These are phyloP conservation scores for Hapsidospora chrysogenum DNA, from an alignment of 495 filamentous ascomycete species.

Conservation along the genomic window DNA sequence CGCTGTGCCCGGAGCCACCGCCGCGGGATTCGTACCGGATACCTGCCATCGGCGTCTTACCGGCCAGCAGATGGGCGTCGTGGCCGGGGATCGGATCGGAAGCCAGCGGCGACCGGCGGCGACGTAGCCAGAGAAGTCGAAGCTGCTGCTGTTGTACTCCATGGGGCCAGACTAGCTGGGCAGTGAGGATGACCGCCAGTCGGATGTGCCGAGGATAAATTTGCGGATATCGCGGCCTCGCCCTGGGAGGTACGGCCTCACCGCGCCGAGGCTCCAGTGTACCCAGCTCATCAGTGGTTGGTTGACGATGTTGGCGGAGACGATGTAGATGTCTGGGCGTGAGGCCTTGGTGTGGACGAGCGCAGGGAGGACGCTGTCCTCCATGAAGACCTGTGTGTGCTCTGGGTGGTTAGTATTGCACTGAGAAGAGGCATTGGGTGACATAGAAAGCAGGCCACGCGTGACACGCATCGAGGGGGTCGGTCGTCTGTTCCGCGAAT, in stretches of 20 bases:
- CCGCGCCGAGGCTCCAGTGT: constrained; percentile 19
- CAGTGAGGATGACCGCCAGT: neutral
- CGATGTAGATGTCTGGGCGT: constrained; percentile 19
- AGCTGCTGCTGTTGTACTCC: neutral
- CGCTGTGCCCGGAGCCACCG: constrained; percentile 1
- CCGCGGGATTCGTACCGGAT: constrained; percentile 1
- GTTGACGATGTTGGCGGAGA: constrained; percentile 32
- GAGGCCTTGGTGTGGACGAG: constrained; percentile 27
- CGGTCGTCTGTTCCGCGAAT: constrained; percentile 23
- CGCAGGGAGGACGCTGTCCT: constrained; percentile 27
- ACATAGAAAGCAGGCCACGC: too few species aligned
- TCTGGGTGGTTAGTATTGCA: too few species aligned
- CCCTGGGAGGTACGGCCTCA: constrained; percentile 21
- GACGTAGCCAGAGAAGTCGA: constrained; percentile 6
- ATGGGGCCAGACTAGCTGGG: neutral
- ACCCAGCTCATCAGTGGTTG: constrained; percentile 18
- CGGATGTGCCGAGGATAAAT: neutral
- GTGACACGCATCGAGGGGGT: too few species aligned
- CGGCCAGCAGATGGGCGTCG: constrained; percentile 4
- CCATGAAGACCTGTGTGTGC: constrained; percentile 20
- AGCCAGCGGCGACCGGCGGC: constrained; percentile 23
- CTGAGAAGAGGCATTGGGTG: too few species aligned
- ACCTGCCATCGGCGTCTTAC: constrained; percentile 14
- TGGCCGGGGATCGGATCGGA: constrained; percentile 9
- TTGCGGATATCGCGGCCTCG: neutral